Percentiles rank a stretch among this genome's conserved stretches.
Conservation (phyloP, 768 basidiomycete genomes). For the Calocybe indica region DNA sequence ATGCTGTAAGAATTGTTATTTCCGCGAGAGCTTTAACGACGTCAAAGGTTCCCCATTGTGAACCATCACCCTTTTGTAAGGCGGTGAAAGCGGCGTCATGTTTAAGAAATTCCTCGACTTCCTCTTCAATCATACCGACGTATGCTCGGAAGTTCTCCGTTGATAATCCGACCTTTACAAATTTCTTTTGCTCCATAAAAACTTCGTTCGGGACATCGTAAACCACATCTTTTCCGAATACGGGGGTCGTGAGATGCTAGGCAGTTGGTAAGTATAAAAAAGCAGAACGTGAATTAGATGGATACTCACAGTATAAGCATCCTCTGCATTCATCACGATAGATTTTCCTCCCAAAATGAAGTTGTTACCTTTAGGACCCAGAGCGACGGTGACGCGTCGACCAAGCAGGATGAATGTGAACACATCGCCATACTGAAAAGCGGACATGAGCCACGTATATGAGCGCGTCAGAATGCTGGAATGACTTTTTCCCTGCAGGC, state of each 20-base stretch:
- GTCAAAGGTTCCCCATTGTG: constrained; percentile 78
- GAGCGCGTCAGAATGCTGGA: not conserved
- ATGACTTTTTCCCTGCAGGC: constrained; percentile 71
- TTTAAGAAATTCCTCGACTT: constrained; percentile 65
- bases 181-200: constrained; percentile 99
- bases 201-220: constrained; percentile 95
- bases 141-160: constrained; percentile 88
- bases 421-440: constrained; percentile 82
- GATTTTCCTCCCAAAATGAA: constrained; percentile 93
- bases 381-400: constrained; percentile 82
- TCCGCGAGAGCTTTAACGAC: constrained; percentile 69
- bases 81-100: constrained; percentile 57
- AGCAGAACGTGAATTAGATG: not conserved
- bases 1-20: constrained; percentile 92
- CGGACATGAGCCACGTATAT: not conserved
- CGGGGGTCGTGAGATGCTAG: constrained; percentile 87
- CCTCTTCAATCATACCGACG: constrained; percentile 71
- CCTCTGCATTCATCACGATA: constrained; percentile 89
- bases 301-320: constrained; percentile 79
- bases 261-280: constrained; percentile 2
- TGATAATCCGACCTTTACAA: constrained; percentile 93
- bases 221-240: constrained; percentile 96
- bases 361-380: constrained; percentile 91
- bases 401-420: constrained; percentile 94
- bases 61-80: constrained; percentile 59